These are phyloP conservation scores for Coniochaeta sp. DNA, from an alignment of 2,329 filamentous ascomycete species.

Conservation along the genomic window DNA sequence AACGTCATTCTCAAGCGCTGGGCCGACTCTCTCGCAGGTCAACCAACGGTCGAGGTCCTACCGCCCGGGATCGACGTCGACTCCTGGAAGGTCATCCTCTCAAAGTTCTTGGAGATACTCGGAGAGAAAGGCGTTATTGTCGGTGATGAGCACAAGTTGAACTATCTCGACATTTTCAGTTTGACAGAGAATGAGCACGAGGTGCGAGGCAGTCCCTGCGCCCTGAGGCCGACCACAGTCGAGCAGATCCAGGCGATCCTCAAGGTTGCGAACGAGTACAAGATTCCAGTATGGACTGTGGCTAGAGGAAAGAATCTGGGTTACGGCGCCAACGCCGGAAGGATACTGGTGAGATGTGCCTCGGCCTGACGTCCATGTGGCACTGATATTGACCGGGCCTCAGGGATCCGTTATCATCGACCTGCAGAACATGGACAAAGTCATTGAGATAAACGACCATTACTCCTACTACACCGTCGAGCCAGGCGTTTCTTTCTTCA, in stretches of 20 bases:
- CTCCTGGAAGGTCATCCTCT: constrained; percentile 4
- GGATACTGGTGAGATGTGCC: no score
- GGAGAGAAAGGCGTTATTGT: constrained; percentile 14
- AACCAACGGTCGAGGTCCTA: constrained; percentile 6
- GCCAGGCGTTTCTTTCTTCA: constrained; percentile 34
- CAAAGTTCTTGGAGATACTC: constrained; percentile 19
- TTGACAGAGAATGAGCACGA: constrained; percentile 5
- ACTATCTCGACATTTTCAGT: constrained; percentile 7
- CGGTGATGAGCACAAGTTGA: constrained; percentile 6
- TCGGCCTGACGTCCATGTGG: no score
- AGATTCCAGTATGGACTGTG: constrained; percentile 14
- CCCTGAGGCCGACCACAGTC: constrained; percentile 18
- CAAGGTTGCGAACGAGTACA: constrained; percentile 19
- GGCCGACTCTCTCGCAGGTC: constrained; percentile 4
- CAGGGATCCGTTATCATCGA: constrained; percentile 32
- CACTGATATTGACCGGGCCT: no score
- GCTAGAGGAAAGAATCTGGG: constrained; percentile 29
- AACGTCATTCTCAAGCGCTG: constrained; percentile 6
- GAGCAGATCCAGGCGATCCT: constrained; percentile 20
- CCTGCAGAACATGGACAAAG: constrained; percentile 31
- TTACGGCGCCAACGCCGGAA: no score
- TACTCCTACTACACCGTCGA: constrained; percentile 36
- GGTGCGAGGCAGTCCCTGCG: constrained; percentile 4
- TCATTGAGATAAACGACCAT: constrained; percentile 32
- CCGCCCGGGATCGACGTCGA: constrained; percentile 4